Conservation (phyloP, 2,329 filamentous ascomycete genomes). For the Botrytis pseudocinerea region DNA sequence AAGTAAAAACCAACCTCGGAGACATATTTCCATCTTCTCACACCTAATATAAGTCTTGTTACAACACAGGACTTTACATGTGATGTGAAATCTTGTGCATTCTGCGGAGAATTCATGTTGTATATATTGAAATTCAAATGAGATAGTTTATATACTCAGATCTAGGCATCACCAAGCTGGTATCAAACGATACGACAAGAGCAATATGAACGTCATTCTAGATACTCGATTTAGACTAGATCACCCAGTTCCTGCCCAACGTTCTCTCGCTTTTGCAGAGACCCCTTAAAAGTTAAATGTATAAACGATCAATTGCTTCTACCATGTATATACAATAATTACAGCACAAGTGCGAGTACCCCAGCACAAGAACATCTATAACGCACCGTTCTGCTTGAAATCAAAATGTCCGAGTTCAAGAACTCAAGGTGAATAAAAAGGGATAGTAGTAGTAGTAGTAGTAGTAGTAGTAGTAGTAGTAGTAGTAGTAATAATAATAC, state of each 20-base stretch:
- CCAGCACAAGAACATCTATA: too few relatives aligned
- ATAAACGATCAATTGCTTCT: too few relatives aligned
- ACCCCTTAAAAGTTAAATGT: background rate
- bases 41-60: background rate
- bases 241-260: accelerated
- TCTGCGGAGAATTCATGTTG: background rate
- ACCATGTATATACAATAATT: too few relatives aligned
- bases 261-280: background rate
- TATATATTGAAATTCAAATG: background rate
- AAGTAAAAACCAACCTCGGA: background rate
- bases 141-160: background rate
- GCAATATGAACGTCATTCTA: background rate
- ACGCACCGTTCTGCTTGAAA: too few relatives aligned
- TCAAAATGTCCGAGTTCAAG: too few relatives aligned
- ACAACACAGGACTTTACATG: background rate
- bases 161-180: background rate
- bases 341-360: too few relatives aligned
- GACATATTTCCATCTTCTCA: background rate
- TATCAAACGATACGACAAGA: background rate
- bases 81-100: background rate
- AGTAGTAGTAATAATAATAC: too few relatives aligned
- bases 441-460: too few relatives aligned
- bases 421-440: too few relatives aligned
- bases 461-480: too few relatives aligned
- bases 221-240: background rate